A percentile compares a stretch with the other conserved stretches of the same genome.
These are phyloP conservation scores for Toxicodendron radicans DNA, from an alignment of 345 rosid species.

Conservation along the genomic window DNA sequence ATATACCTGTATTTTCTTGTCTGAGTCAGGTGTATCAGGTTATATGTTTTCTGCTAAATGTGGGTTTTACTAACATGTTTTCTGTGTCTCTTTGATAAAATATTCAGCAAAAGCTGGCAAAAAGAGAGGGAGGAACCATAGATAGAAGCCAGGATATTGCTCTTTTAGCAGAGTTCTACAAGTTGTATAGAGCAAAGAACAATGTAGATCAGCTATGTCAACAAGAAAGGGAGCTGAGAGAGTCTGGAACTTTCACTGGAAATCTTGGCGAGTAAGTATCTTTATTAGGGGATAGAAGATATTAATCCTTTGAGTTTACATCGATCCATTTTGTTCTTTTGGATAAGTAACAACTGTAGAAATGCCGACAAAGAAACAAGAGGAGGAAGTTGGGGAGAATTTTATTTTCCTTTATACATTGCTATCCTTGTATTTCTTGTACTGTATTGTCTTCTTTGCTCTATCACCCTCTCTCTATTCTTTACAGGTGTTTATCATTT, in stretches of 20 bases:
- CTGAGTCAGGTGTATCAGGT: background rate
- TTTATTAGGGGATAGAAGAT: background rate
- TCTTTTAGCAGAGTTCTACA: conserved; percentile 85
- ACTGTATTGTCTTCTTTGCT: background rate
- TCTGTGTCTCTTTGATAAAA: conserved; percentile 17
- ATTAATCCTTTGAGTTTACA: conserved; percentile 13
- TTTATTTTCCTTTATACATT: background rate
- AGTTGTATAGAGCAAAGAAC: conserved; percentile 72
- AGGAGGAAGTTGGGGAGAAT: background rate
- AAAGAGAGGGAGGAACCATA: conserved; percentile 79
- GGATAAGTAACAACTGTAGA: background rate
- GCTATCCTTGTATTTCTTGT: background rate
- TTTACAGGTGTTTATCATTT: background rate
- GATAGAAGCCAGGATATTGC: conserved; percentile 89
- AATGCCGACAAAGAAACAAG: background rate
- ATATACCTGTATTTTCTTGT: background rate
- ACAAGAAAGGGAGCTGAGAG: conserved; percentile 80
- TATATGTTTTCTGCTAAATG: background rate
- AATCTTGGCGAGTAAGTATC: conserved; percentile 78
- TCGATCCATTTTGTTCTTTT: background rate
- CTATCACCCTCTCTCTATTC: background rate
- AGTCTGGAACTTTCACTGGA: conserved; percentile 65
- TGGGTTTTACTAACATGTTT: conserved; percentile 2
- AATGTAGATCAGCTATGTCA: conserved; percentile 70
- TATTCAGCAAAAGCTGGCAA: conserved; percentile 95